Percentiles rank a stretch among this genome's conserved stretches.
Conservation (phyloP, 78 protist species). For the Monocercomonoides exilis region DNA sequence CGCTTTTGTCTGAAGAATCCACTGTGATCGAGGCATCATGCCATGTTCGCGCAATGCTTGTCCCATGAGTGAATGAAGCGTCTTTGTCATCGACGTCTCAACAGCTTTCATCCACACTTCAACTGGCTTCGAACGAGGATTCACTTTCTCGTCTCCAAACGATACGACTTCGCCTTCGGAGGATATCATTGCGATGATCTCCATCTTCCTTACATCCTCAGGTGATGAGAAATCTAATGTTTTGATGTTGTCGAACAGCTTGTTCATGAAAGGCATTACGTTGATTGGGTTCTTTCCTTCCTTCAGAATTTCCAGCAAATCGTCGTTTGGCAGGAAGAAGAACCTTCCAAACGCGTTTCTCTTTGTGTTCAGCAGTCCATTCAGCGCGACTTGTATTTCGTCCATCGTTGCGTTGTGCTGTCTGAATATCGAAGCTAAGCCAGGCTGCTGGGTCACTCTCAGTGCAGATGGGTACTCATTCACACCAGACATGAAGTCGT, state of each 20-base stretch:
- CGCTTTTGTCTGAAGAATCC: not conserved
- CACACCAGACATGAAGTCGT: conserved; percentile 4
- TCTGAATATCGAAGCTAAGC: not conserved
- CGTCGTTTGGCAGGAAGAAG: conserved; percentile 72
- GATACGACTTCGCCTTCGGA: not conserved
- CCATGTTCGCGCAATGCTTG: not conserved
- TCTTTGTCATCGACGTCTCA: conserved; percentile 32
- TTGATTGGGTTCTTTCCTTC: conserved; percentile 53
- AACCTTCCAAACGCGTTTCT: conserved; percentile 55
- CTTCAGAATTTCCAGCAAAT: conserved; percentile 64
- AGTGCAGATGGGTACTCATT: conserved; percentile 9
- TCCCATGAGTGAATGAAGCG: conserved; percentile 26
- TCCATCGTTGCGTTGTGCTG: conserved; percentile 35
- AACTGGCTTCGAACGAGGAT: conserved; percentile 24
- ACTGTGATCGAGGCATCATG: not conserved
- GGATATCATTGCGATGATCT: not conserved
- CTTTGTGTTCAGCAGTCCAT: conserved; percentile 62
- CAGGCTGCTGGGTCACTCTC: not conserved
- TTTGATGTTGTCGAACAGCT: conserved; percentile 43
- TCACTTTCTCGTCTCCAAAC: not conserved
- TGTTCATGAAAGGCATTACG: conserved; percentile 59
- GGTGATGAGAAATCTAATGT: not conserved
- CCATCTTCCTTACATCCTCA: not conserved
- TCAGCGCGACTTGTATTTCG: conserved; percentile 45
- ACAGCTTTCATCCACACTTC: conserved; percentile 55